Conservation (phyloP, 306 rosid species). For the Prosopis cineraria region DNA sequence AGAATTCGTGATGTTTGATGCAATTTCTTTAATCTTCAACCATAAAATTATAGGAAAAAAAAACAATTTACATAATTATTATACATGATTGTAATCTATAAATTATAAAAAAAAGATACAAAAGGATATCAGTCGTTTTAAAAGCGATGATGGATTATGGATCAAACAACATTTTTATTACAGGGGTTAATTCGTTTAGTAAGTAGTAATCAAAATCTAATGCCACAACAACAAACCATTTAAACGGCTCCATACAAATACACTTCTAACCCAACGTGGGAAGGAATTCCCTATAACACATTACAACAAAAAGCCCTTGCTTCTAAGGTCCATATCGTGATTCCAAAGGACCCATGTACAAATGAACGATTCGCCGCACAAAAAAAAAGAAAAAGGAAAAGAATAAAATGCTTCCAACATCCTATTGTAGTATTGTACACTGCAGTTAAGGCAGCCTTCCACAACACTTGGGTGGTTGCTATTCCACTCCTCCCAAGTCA, state of each 20-base stretch:
- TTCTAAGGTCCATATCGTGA: constrained; percentile 48
- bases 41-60: no score
- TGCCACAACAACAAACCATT: constrained; percentile 52
- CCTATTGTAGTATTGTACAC: constrained; percentile 28
- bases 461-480: constrained; percentile 38
- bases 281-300: constrained; percentile 53
- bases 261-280: constrained; percentile 41
- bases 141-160: no score
- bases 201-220: constrained; percentile 37
- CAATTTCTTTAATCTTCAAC: no score
- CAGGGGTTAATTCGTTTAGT: constrained; percentile 26
- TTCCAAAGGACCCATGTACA: constrained; percentile 51
- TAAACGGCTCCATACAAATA: constrained; percentile 42
- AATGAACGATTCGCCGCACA: constrained; percentile 46
- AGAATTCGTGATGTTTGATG: no score
- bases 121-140: no score
- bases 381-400: neutral
- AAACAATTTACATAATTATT: no score
- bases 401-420: constrained; percentile 44
- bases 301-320: constrained; percentile 52
- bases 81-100: no score
- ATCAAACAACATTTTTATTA: constrained; percentile 25
- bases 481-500: constrained; percentile 43
- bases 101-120: no score
- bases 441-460: constrained; percentile 47